Percentiles rank a stretch among this genome's conserved stretches.
Evolutionary conservation across 148 eudicot species (phyloP).

Genomic region (Amaranthus cruentus): DNA sequence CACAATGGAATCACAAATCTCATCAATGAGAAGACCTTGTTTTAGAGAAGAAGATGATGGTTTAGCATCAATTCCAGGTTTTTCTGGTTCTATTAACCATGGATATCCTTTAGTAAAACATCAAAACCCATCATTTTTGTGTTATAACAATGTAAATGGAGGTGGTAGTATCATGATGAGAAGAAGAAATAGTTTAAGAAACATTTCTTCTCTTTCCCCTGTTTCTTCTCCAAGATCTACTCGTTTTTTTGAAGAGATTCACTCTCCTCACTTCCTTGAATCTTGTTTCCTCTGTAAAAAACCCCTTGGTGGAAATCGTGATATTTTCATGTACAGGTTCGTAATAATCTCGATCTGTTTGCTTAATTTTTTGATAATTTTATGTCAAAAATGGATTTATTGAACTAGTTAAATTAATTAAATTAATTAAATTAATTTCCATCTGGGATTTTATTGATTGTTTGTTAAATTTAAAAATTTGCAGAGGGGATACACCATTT

Average conservation of each 20-base stretch:
- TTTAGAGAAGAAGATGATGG: slow-evolving; percentile 48
- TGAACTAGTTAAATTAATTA: neutral
- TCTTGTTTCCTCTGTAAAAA: slow-evolving; percentile 62
- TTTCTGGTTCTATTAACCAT: slow-evolving; percentile 21
- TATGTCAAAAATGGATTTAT: neutral
- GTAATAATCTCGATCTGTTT: too few relatives aligned
- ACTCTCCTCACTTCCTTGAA: slow-evolving; percentile 55
- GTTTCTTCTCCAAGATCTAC: slow-evolving; percentile 27
- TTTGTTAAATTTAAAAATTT: neutral
- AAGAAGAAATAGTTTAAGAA: slow-evolving; percentile 31
- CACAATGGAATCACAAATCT: slow-evolving; percentile 29
- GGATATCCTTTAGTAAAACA: slow-evolving; percentile 10
- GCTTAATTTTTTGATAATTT: too few relatives aligned
- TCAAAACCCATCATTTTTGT: slow-evolving; percentile 19
- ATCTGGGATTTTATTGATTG: neutral
- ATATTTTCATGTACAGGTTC: slow-evolving; percentile 87
- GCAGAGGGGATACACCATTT: slow-evolving; percentile 76
- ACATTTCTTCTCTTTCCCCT: slow-evolving; percentile 15
- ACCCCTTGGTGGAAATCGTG: slow-evolving; percentile 52
- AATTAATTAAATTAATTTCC: neutral
- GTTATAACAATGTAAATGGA: slow-evolving; percentile 7
- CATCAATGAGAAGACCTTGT: slow-evolving; percentile 31
- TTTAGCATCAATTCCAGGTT: slow-evolving; percentile 39
- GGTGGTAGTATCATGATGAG: slow-evolving; percentile 23
- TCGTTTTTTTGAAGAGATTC: slow-evolving; percentile 31